phyloP scores from a whole-genome alignment of 768 basidiomycete species.

The Leucogyrophana mollusca region DNA sequence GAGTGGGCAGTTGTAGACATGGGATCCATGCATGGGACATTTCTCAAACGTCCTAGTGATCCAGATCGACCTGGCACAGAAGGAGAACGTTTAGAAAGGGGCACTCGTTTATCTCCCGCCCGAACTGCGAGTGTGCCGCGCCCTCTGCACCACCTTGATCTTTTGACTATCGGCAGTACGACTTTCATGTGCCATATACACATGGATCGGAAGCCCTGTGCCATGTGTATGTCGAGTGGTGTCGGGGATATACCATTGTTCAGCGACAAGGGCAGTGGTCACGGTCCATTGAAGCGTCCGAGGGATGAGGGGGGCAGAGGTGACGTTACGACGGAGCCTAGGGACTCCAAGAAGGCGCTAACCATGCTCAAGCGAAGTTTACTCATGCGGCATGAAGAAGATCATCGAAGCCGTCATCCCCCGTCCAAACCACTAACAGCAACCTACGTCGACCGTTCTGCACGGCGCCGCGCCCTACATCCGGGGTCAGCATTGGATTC shows the following conservation, averaged over 20 bases:
- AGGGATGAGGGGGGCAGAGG: conserved; percentile 13
- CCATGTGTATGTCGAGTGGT: conserved; percentile 52
- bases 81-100: conserved; percentile 17
- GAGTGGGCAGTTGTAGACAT: conserved; percentile 81
- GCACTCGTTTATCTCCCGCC: conserved; percentile 59
- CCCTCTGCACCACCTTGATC: conserved; percentile 61
- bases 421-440: conserved; percentile 12
- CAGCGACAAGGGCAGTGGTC: conserved; percentile 15
- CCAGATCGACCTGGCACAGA: conserved; percentile 20
- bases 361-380: conserved; percentile 62
- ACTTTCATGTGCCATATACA: conserved; percentile 73
- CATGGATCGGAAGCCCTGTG: conserved; percentile 56
- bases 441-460: conserved; percentile 67
- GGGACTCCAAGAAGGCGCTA: conserved; percentile 65
- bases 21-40: conserved; percentile 86
- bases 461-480: conserved; percentile 61
- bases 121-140: conserved; percentile 70
- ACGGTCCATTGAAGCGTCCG: conserved; percentile 11
- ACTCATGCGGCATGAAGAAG: conserved; percentile 46
- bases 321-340: conserved; percentile 21
- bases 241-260: conserved; percentile 61
- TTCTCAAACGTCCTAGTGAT: conserved; percentile 37
- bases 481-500: conserved; percentile 51
- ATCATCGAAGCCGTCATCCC: conserved; percentile 10
- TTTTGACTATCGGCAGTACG: conserved; percentile 66